These are phyloP conservation scores for Eucommia ulmoides DNA, from an alignment of 257 asterid genomes.

Conservation along the genomic window DNA sequence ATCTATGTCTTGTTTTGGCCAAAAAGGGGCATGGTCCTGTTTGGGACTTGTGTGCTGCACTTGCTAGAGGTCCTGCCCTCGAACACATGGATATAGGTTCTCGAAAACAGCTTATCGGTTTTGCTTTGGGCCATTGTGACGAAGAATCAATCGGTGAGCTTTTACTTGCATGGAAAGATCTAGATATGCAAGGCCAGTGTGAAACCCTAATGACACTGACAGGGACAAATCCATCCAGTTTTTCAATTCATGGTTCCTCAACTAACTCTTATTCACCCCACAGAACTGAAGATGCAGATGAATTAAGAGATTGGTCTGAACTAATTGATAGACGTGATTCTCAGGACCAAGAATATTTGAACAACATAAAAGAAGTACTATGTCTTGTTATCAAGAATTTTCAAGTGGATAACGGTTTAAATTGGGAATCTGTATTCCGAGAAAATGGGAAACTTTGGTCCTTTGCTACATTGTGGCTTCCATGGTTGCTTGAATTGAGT, in stretches of 20 bases:
- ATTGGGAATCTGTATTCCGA: constrained; percentile 44
- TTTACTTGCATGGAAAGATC: constrained; percentile 89
- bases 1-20: constrained; percentile 81
- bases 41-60: constrained; percentile 98
- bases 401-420: constrained; percentile 31
- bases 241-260: constrained; percentile 31
- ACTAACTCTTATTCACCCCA: constrained; percentile 16
- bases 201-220: constrained; percentile 49
- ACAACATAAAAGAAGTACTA: constrained; percentile 34
- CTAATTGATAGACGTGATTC: constrained; percentile 18
- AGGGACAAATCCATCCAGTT: constrained; percentile 58
- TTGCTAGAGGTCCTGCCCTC: constrained; percentile 93
- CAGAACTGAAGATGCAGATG: constrained; percentile 13
- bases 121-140: constrained; percentile 94
- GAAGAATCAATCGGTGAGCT: constrained; percentile 90
- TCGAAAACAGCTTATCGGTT: constrained; percentile 79
- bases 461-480: constrained; percentile 67
- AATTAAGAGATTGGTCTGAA: constrained; percentile 28
- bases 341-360: constrained; percentile 33
- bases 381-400: constrained; percentile 39
- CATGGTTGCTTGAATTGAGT: constrained; percentile 69
- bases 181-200: constrained; percentile 76
- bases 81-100: constrained; percentile 72
- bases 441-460: constrained; percentile 55
- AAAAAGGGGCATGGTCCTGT: constrained; percentile 91